Base-by-base conservation (phyloP, 768 basidiomycete species). In the Nidula microcarpa region DNA sequence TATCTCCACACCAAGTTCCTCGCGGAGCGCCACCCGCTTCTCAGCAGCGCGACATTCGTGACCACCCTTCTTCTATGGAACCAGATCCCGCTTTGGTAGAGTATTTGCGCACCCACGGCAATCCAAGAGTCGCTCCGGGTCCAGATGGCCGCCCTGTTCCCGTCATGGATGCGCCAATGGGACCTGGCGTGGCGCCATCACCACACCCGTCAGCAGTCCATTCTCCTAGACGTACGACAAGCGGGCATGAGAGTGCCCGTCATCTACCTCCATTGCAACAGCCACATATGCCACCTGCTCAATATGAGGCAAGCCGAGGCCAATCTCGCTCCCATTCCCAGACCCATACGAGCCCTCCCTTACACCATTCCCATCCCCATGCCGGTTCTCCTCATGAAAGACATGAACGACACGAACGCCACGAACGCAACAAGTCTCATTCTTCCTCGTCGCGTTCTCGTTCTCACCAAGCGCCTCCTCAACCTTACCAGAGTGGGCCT, bases 371-470 rank as follows among this genome's bases (percentile, higher is more conserved):
- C 9, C 72, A 77, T 53, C 66, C 70, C 18, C 71, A 76, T 55
- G 66, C 71, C 48, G 68, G 67, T 35, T 66, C 74, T 14, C 69
- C 75, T 44, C 71, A 78, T 56, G 67, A 77, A 9, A 39, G 37
- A n/a, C n/a, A n/a, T n/a, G 37, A 7, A 8, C 18, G n/a, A n/a
- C 51, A 41, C 18, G 36, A 49, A 17, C 23, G 23, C 7, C 45
- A 36, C 34, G 51, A 52, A 45, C 77, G 74, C 47, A 74, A 77
- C 33, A 71, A 75, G 61, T 79, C 80, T 34, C 74, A 75, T 53
- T 80, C 80, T 32, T 75, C 77, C 44, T 74, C 82, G 35, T n/a
- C n/a, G n/a, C 76, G 76, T 57, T 76, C 81, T 23, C 80, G 78
- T 33, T 71, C 75, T 36, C 80, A 74, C 54, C 75, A 74, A 43